Percentiles rank a stretch among this genome's conserved stretches.
Evolutionary conservation across 163 green algal species (phyloP).

Genomic region (Prototheca wickerhamii): DNA sequence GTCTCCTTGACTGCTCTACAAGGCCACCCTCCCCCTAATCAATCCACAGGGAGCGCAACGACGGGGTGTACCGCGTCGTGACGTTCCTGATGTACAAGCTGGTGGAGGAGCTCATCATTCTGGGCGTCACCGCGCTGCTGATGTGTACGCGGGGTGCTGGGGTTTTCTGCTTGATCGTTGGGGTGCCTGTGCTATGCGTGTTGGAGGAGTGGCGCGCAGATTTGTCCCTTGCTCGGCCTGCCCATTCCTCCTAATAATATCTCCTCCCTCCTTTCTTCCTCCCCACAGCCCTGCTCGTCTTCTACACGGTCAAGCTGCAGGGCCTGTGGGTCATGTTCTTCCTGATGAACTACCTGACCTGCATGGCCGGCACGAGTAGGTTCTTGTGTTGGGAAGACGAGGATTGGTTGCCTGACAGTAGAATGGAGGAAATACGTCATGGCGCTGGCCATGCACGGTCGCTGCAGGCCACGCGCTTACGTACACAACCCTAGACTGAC

Average conservation of each 20-base stretch:
- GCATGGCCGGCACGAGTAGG: conserved; percentile 35
- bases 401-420: background rate
- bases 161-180: background rate
- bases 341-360: conserved; percentile 60
- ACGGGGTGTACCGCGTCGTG: conserved; percentile 69
- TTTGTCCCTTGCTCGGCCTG: too few species aligned
- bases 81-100: conserved; percentile 73
- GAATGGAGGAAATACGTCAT: too few species aligned
- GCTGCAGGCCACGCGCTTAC: too few species aligned
- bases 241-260: conserved; percentile 15
- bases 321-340: conserved; percentile 59
- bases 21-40: background rate
- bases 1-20: too few species aligned
- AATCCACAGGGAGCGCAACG: conserved; percentile 64
- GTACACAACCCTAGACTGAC: background rate
- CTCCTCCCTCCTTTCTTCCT: conserved; percentile 1
- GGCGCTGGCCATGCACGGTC: too few species aligned
- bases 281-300: conserved; percentile 28
- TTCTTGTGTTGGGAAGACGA: background rate
- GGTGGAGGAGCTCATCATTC: conserved; percentile 44
- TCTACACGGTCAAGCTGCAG: conserved; percentile 43
- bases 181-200: background rate
- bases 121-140: conserved; percentile 25
- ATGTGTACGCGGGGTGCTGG: conserved; percentile 5
- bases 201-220: too few species aligned